phyloP scores from a whole-genome alignment of 1,284 basidiomycete species.

The Schizopora paradoxa region DNA sequence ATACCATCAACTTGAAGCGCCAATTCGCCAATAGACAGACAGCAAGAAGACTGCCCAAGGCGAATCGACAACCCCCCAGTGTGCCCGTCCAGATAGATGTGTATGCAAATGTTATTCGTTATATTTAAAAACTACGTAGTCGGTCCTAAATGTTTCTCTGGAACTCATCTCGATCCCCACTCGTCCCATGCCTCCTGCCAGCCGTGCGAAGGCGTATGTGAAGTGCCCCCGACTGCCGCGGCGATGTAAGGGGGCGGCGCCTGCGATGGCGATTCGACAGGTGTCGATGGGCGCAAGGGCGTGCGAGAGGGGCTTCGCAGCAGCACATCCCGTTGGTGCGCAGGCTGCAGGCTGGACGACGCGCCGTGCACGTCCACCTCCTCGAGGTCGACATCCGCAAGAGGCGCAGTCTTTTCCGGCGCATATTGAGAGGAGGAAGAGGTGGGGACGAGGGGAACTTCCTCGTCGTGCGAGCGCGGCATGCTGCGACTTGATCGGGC shows the following conservation, averaged over 20 bases:
- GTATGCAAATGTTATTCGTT: no score
- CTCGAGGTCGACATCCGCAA: slow-evolving; percentile 12
- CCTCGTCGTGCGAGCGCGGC: slow-evolving; percentile 23
- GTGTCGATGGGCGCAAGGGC: neutral
- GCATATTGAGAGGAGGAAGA: neutral
- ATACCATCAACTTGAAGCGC: no score
- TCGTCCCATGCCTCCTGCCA: slow-evolving; percentile 12
- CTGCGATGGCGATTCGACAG: slow-evolving; percentile 1
- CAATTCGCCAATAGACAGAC: no score
- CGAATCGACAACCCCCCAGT: no score
- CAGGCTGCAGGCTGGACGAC: slow-evolving; percentile 9
- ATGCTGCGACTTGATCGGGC: slow-evolving; percentile 25
- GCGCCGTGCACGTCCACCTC: slow-evolving; percentile 12
- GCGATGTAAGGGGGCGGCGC: slow-evolving; percentile 12
- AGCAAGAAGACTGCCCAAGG: no score
- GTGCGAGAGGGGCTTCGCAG: slow-evolving; percentile 12
- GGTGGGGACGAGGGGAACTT: no score
- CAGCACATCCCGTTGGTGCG: slow-evolving; percentile 4
- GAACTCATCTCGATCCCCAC: slow-evolving; percentile 14
- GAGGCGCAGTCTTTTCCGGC: slow-evolving; percentile 3
- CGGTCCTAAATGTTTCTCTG: no score
- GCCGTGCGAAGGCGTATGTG: slow-evolving; percentile 8
- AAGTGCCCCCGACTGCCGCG: slow-evolving; percentile 8
- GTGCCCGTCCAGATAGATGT: no score
- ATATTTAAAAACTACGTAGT: no score